These are phyloP conservation scores for Calocera viscosa DNA, from an alignment of 768 basidiomycete species.

Conservation along the genomic window DNA sequence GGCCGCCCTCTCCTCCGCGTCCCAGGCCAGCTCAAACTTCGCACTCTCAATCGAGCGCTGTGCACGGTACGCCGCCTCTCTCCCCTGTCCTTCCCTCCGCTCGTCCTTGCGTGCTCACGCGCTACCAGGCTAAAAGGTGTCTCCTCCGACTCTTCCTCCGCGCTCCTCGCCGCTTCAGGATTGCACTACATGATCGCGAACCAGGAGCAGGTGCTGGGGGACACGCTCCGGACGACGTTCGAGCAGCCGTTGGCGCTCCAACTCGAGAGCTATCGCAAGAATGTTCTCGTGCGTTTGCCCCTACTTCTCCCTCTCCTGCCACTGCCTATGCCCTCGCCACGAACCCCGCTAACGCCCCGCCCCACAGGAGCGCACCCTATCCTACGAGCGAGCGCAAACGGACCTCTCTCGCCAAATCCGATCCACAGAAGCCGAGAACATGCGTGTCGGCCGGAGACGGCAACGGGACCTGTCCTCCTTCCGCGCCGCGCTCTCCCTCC, in stretches of 20 bases:
- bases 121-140: conserved; percentile 73
- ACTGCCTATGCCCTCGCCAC: too few relatives aligned
- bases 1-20: conserved; percentile 64
- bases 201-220: conserved; percentile 86
- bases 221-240: conserved; percentile 73
- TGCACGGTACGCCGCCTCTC: conserved; percentile 55
- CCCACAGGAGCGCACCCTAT: conserved; percentile 65
- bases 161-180: conserved; percentile 75
- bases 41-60: conserved; percentile 79
- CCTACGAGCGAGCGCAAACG: conserved; percentile 68
- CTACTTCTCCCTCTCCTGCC: background rate
- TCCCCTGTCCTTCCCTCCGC: background rate
- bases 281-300: conserved; percentile 45
- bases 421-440: conserved; percentile 69
- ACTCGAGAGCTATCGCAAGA: conserved; percentile 61
- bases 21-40: conserved; percentile 69
- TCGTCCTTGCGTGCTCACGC: conserved; percentile 22
- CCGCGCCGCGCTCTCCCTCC: conserved; percentile 62
- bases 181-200: conserved; percentile 85
- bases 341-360: too few relatives aligned
- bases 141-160: conserved; percentile 63
- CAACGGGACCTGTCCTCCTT: conserved; percentile 82
- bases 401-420: conserved; percentile 78
- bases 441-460: conserved; percentile 52
- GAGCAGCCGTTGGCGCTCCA: conserved; percentile 82